Evolutionary conservation across 805 yeast species (phyloP), one percentile per base, ranked within the genome.

Genomic region (Zygosaccharomyces bisporus): DNA sequence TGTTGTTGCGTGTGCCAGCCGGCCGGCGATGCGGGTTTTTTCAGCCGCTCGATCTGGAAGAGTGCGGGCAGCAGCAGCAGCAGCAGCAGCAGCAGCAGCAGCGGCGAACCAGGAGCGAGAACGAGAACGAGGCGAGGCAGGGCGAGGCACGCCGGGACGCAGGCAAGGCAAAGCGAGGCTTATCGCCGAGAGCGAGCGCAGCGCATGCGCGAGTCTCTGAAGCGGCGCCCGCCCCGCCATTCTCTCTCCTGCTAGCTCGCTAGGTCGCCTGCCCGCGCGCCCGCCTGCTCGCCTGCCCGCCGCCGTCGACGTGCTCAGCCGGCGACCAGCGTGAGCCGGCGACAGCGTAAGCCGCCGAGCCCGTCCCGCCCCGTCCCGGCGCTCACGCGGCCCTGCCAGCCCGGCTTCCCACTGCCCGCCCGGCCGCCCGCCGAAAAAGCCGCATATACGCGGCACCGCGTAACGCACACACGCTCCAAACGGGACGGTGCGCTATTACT

Each of bases 21-120:
- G 30, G 30, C 30, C 30, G 30, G 30, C 30, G 30, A 25, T 25
- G 30, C 30, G 30, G 30, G 30, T 25, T 25, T 25, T n/a, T 25
- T 25, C 30, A 25, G 30, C 30, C 30, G 30, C 30, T 25, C 30
- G 30, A 25, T 25, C 30, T 10, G 30, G 6, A 9, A n/a, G n/a
- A n/a, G n/a, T n/a, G 25, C 9, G 25, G 9, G 25, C 25, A 21
- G 25, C 25, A 6, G 9, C 25, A n/a, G 25, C 6, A 21, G 9
- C 25, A 21, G 25, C 8, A 9, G 25, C 25, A 21, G 25, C 6
- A 9, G 9, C 8, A 21, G 9, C 25, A 9, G 8, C 25, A 6
- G 25, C 9, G 25, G 9, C 25, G 25, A 21, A 21, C 25, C 25
- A 21, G 8, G 8, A 21, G 25, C 25, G 25, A 6, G 25, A 21